phyloP scores from a whole-genome alignment of 2,329 filamentous ascomycete species.

The Diaporthe destruens region DNA sequence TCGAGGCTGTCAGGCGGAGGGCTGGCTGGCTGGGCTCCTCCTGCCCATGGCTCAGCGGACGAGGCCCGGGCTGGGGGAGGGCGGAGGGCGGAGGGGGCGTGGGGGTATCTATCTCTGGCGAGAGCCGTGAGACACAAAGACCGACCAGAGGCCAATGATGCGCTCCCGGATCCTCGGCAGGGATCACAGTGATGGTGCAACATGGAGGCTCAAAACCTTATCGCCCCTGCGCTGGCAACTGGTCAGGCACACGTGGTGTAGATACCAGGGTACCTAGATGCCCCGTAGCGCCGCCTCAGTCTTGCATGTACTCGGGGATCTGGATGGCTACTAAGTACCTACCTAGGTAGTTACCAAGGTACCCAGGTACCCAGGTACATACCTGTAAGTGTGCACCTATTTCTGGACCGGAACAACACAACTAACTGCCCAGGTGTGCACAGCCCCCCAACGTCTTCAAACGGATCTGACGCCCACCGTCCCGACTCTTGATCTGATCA shows the following conservation, averaged over 20 bases:
- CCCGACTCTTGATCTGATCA: slow-evolving; percentile 13
- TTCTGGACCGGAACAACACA: too few relatives aligned
- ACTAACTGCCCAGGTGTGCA: too few relatives aligned
- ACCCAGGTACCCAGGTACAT: too few relatives aligned
- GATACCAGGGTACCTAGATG: background rate
- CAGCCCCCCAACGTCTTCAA: slow-evolving; percentile 21
- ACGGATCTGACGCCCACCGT: slow-evolving; percentile 12
- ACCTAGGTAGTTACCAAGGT: background rate
- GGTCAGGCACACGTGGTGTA: too few relatives aligned
- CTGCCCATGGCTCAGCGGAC: slow-evolving; percentile 30
- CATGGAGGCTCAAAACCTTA: slow-evolving; percentile 33
- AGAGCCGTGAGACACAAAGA: background rate
- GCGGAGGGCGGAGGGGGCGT: background rate
- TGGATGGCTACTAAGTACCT: too few relatives aligned
- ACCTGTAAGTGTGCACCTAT: too few relatives aligned
- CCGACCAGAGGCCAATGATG: slow-evolving; percentile 24
- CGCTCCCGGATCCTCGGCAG: slow-evolving; percentile 31
- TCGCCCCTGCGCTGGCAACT: too few relatives aligned
- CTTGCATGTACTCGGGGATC: too few relatives aligned
- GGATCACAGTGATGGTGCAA: slow-evolving; percentile 31
- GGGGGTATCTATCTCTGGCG: slow-evolving; percentile 23
- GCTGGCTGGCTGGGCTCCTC: slow-evolving; percentile 27
- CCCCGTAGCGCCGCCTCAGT: too few relatives aligned
- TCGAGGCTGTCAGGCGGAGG: slow-evolving; percentile 15
- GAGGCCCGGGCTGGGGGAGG: too few relatives aligned